phyloP scores from a whole-genome alignment of 495 filamentous ascomycete genomes.

The Penicillium goetzii region DNA sequence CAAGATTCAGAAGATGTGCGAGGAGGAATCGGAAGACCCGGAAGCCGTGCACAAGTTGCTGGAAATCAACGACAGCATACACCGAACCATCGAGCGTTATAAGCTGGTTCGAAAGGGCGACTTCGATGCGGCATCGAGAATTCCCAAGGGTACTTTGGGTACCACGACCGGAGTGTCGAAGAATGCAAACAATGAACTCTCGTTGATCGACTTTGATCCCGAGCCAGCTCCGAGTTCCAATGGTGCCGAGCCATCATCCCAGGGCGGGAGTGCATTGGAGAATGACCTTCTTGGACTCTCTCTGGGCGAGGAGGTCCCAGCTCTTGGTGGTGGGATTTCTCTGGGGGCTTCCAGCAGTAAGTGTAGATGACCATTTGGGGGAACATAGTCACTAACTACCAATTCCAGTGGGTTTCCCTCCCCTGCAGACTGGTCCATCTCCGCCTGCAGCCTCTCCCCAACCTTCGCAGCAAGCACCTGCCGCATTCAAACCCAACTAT shows the following conservation, averaged over 20 bases:
- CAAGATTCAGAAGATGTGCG: slow-evolving; percentile 99
- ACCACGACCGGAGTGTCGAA: slow-evolving; percentile 71
- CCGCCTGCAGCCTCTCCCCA: slow-evolving; percentile 35
- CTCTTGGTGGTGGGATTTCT: slow-evolving; percentile 80
- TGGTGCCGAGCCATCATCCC: slow-evolving; percentile 42
- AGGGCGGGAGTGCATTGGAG: slow-evolving; percentile 50
- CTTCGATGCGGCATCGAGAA: slow-evolving; percentile 79
- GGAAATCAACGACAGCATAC: slow-evolving; percentile 98
- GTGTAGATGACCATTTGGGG: slow-evolving; percentile 42
- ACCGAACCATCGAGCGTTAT: slow-evolving; percentile 92
- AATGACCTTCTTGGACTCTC: slow-evolving; percentile 74
- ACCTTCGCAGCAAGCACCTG: slow-evolving; percentile 39
- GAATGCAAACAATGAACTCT: slow-evolving; percentile 81
- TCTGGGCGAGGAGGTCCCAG: slow-evolving; percentile 63
- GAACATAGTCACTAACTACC: slow-evolving; percentile 19
- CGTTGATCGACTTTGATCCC: slow-evolving; percentile 85
- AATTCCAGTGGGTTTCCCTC: slow-evolving; percentile 29
- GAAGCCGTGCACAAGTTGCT: slow-evolving; percentile 94
- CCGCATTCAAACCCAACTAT: slow-evolving; percentile 56
- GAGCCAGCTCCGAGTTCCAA: slow-evolving; percentile 61
- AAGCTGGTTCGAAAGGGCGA: slow-evolving; percentile 94
- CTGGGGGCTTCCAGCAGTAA: slow-evolving; percentile 72
- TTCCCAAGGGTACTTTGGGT: slow-evolving; percentile 81
- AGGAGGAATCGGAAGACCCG: slow-evolving; percentile 94
- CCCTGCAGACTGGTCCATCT: slow-evolving; percentile 29